Base-by-base conservation (phyloP, 352 stramenopile species). In the Phytophthora pini region DNA sequence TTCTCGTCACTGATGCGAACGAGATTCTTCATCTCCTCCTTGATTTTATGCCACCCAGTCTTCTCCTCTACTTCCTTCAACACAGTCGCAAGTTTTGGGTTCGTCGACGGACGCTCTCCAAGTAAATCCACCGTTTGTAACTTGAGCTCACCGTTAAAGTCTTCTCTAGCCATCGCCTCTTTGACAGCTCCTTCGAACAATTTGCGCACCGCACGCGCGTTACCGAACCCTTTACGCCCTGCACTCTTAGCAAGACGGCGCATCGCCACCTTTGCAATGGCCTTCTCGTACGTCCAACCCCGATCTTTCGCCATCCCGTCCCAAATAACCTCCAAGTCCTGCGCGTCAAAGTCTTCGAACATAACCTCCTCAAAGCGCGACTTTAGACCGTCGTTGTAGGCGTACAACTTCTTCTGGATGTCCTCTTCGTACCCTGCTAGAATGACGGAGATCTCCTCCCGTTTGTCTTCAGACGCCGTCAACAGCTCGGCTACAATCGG, bases 391-490 rank as follows among this genome's bases (percentile, higher is more conserved):
- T 91, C 77, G 58, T 98, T 98, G 65, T 93, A 95, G 13, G 88
- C 77, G 70, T 98, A 98, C 41, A 98, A 65, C 45, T 97, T 97
- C 36, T 97, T 83, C 54, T 98, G 75, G 41, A 98, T 96, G 41
- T 98, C 90, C 46, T 98, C 89, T 72, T 97, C 79, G 66, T 98
- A 98, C 12, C 93, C 93, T 31, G 93, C 91, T 24, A 98, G 67
- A 50, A 98, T 97, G 36, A 98, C 86, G 8, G 91, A 94, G 2
- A 98, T 36, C 15, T 88, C 75, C 17, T 88, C 90, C 13, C 90
- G 86, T 36, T 92, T 72, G 61, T 97, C 89, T 63, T 98, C 93
- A 11, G 89, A 81, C 13, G 89, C 80, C 15, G 89, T 86, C n/a
- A 98, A 61, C 26, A 98, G 53, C 49, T 97, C 84, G 4, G 94